A percentile compares a stretch with the other conserved stretches of the same genome.
Evolutionary conservation across 352 stramenopile species (phyloP).

Genomic region (Globisporangium emineosum): DNA sequence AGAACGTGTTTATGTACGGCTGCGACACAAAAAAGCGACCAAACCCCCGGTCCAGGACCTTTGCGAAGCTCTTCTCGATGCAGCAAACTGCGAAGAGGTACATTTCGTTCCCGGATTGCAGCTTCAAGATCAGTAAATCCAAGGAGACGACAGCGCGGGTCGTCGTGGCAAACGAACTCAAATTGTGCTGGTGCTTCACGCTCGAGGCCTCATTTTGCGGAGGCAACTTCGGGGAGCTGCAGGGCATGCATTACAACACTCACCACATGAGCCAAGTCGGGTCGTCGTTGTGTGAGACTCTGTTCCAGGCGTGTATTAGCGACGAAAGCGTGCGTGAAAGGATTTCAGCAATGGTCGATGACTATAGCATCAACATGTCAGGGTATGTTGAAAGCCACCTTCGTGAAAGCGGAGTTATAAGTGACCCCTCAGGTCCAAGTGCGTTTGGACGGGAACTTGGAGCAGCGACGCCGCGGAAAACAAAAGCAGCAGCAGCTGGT

Average conservation of each 20-base stretch:
- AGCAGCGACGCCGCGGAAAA: slow-evolving; percentile 7
- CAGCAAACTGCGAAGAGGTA: slow-evolving; percentile 69
- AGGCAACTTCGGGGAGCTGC: slow-evolving; percentile 58
- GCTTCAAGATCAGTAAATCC: slow-evolving; percentile 78
- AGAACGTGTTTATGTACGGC: slow-evolving; percentile 95
- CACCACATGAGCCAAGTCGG: slow-evolving; percentile 50
- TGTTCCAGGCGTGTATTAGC: slow-evolving; percentile 40
- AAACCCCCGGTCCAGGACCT: slow-evolving; percentile 65
- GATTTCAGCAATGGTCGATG: slow-evolving; percentile 28
- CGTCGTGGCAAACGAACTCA: slow-evolving; percentile 76
- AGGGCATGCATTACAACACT: slow-evolving; percentile 68
- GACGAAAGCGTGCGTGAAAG: slow-evolving; percentile 32
- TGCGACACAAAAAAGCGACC: slow-evolving; percentile 89
- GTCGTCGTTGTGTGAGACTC: slow-evolving; percentile 41
- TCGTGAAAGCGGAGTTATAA: slow-evolving; percentile 29
- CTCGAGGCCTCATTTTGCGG: slow-evolving; percentile 88
- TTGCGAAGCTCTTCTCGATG: slow-evolving; percentile 66
- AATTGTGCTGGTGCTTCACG: slow-evolving; percentile 78
- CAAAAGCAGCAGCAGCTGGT: not conserved
- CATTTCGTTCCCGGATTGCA: slow-evolving; percentile 66
- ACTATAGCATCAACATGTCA: slow-evolving; percentile 33
- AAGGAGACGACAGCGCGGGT: slow-evolving; percentile 82
- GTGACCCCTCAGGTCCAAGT: not conserved
- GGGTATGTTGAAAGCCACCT: slow-evolving; percentile 36
- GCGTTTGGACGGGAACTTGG: slow-evolving; percentile 6